These are phyloP conservation scores for Amanita pallidorosea DNA, from an alignment of 768 basidiomycete genomes.

Conservation along the genomic window DNA sequence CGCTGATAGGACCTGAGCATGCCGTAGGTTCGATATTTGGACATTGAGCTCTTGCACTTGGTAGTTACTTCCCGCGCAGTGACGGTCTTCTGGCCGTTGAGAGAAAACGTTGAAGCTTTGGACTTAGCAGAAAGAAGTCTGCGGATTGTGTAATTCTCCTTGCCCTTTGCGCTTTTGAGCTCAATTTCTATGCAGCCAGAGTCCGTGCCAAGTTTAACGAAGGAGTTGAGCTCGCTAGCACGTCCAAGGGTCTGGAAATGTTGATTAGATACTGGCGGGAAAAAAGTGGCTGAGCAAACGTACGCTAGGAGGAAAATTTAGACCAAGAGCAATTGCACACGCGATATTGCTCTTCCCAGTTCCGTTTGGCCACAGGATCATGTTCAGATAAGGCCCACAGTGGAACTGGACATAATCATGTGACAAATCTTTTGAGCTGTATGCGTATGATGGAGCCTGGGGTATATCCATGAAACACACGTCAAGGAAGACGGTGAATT, in stretches of 20 bases:
- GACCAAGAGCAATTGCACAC: conserved; percentile 81
- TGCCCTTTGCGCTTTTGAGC: conserved; percentile 62
- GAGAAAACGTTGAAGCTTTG: conserved; percentile 49
- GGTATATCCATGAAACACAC: conserved; percentile 50
- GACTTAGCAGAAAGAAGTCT: conserved; percentile 52
- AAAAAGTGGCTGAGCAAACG: conserved; percentile 1
- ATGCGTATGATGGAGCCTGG: conserved; percentile 91
- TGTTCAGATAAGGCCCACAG: conserved; percentile 88
- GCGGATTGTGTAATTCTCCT: conserved; percentile 71
- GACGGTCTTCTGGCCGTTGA: conserved; percentile 53
- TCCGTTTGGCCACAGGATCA: conserved; percentile 96
- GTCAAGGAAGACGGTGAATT: neutral
- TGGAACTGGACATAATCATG: conserved; percentile 81
- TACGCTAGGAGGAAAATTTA: conserved; percentile 37
- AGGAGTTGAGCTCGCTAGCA: conserved; percentile 63
- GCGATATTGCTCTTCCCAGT: conserved; percentile 94
- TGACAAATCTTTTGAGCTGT: conserved; percentile 82
- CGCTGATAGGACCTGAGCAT: conserved; percentile 13
- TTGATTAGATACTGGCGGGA: neutral
- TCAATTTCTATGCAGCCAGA: conserved; percentile 85
- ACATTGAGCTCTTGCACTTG: conserved; percentile 71
- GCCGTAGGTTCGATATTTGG: conserved; percentile 94
- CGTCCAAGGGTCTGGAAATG: conserved; percentile 67
- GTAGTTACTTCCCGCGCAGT: conserved; percentile 52
- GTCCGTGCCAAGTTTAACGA: conserved; percentile 72